These are phyloP conservation scores for Pyronema domesticum DNA, from an alignment of 495 filamentous ascomycete species.

Conservation along the genomic window DNA sequence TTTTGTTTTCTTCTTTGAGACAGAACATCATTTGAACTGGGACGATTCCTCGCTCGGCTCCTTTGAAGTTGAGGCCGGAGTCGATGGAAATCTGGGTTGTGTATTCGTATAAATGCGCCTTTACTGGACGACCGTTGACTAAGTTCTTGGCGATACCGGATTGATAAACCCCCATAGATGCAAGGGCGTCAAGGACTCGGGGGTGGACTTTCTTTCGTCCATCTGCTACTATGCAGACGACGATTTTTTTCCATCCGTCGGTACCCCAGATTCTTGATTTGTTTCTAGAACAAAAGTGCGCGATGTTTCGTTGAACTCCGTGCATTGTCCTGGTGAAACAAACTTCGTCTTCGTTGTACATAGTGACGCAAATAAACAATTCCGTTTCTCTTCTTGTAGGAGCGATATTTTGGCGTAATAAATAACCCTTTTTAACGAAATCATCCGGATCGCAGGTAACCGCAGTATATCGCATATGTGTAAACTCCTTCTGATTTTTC, in stretches of 20 bases:
- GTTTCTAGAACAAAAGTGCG: conserved; percentile 81
- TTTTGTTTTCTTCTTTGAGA: conserved; percentile 91
- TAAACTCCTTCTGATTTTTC: conserved; percentile 87
- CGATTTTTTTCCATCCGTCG: conserved; percentile 97
- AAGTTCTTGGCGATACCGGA: conserved; percentile 96
- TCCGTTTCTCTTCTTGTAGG: conserved; percentile 82
- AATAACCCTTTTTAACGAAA: conserved; percentile 73
- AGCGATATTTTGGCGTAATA: conserved; percentile 86
- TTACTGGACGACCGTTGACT: conserved; percentile 50
- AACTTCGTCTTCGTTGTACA: conserved; percentile 98
- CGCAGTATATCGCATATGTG: conserved; percentile 99
- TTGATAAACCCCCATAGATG: conserved; percentile 97
- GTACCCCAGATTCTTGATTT: conserved; percentile 95
- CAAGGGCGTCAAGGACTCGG: conserved; percentile 83
- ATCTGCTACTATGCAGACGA: conserved; percentile 89
- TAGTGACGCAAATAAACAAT: conserved; percentile 91
- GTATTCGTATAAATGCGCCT: conserved; percentile 95
- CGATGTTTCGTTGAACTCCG: conserved; percentile 94
- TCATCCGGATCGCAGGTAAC: conserved; percentile 97
- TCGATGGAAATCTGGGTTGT: conserved; percentile 96
- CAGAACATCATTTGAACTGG: conserved; percentile 98
- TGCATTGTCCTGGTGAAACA: conserved; percentile 97
- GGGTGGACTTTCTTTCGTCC: conserved; percentile 89
- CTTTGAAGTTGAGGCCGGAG: conserved; percentile 91
- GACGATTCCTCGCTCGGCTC: conserved; percentile 97